These are phyloP conservation scores for Yamagishiella unicocca DNA, from an alignment of 139 green algal species.

Conservation along the genomic window DNA sequence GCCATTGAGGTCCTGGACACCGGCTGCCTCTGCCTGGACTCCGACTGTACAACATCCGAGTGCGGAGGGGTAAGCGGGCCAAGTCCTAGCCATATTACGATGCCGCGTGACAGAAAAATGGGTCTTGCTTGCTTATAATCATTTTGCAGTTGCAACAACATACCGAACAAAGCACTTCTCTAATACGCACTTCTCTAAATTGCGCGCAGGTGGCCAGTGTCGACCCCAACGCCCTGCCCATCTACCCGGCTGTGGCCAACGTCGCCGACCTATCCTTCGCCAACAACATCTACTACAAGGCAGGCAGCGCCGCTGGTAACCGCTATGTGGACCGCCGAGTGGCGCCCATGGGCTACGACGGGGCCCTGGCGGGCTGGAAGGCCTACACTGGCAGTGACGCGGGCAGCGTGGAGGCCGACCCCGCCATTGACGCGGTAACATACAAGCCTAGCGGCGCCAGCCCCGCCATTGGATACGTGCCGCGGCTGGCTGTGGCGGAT, in stretches of 20 bases:
- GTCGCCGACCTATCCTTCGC: conserved; percentile 15
- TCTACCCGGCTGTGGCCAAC: conserved; percentile 12
- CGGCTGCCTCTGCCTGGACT: conserved; percentile 29
- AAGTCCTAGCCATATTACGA: too few species aligned
- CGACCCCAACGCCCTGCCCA: conserved; percentile 22
- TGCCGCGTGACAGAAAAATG: too few species aligned
- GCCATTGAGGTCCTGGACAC: conserved; percentile 42
- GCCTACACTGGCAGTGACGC: not conserved
- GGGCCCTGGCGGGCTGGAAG: conserved; percentile 29
- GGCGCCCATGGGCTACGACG: conserved; percentile 10
- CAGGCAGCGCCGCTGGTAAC: not conserved
- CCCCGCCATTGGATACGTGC: not conserved
- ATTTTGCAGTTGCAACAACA: too few species aligned
- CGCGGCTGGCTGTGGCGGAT: not conserved
- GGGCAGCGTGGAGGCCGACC: conserved; percentile 19
- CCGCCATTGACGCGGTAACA: not conserved
- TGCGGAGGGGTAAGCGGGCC: conserved; percentile 15
- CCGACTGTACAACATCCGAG: conserved; percentile 9
- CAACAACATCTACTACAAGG: conserved; percentile 40
- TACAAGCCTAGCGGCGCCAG: conserved; percentile 11
- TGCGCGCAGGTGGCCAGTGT: not conserved
- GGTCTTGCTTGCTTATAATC: too few species aligned
- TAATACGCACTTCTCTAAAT: too few species aligned
- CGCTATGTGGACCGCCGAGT: conserved; percentile 30
- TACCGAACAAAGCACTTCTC: too few species aligned